These are phyloP conservation scores for Geotrichum fermentans DNA, from an alignment of 1,139 yeast species.

Conservation along the genomic window DNA sequence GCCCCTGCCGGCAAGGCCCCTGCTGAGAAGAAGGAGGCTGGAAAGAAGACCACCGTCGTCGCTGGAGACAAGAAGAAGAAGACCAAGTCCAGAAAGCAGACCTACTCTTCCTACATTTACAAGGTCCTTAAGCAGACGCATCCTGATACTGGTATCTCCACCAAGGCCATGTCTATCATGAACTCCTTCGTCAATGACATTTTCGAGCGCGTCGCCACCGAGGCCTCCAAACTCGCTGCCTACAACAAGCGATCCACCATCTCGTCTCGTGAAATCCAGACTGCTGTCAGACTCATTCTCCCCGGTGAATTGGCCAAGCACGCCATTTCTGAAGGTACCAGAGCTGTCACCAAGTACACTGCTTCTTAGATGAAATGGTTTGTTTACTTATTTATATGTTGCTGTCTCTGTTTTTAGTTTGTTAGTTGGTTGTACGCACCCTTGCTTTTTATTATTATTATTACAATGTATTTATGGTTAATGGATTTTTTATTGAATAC, in stretches of 20 bases:
- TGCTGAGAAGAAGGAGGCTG: constrained; percentile 82
- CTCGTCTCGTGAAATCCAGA: constrained; percentile 98
- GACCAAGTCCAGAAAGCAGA: constrained; percentile 96
- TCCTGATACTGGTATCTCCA: constrained; percentile 99
- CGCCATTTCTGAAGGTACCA: constrained; percentile 98
- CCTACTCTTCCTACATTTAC: constrained; percentile 97
- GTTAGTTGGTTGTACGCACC: constrained; percentile 7
- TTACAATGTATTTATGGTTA: background rate
- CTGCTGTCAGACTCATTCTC: constrained; percentile 97
- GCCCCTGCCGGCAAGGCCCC: constrained; percentile 96
- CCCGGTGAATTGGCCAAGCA: constrained; percentile 99
- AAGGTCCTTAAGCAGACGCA: constrained; percentile 98
- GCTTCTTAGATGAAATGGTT: constrained; percentile 42
- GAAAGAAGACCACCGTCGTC: constrained; percentile 75
- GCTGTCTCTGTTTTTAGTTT: constrained; percentile 5
- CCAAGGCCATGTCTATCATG: constrained; percentile 98
- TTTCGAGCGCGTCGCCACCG: constrained; percentile 65
- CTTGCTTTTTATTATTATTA: background rate
- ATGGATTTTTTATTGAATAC: background rate
- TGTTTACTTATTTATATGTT: constrained; percentile 1
- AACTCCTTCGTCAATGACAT: constrained; percentile 95
- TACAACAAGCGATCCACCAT: constrained; percentile 99
- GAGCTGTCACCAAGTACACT: constrained; percentile 99
- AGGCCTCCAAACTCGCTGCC: constrained; percentile 98
- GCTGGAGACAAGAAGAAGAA: constrained; percentile 86